Evolutionary conservation across 768 basidiomycete genomes (phyloP), one percentile per base, ranked within the genome.

Genomic region (Ephemerocybe angulata): DNA sequence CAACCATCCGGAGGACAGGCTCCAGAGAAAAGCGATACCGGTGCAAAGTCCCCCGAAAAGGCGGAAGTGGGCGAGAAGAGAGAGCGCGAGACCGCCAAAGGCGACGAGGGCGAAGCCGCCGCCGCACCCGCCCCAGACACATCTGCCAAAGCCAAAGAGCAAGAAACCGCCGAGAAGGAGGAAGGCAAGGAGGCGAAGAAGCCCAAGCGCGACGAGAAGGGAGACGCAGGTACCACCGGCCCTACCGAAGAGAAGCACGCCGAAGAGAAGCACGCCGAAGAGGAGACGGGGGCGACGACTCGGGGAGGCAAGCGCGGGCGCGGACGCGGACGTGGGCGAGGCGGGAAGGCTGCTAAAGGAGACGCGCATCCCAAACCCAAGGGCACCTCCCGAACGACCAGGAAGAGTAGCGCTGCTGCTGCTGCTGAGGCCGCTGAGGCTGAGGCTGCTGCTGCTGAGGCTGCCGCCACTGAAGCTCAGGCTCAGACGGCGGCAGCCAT

Each of bases 171-270:
- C 0, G 65, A 65, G 49, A 55, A 60, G 50, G 64, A 58, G 13
- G 50, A 30, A 0, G 63, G 48, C 19, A 66, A 64, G 52, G 61
- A 60, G 38, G 53, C 50, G 6, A 67, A 70, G 62, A 68, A 63
- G 22, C 53, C 60, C n/a, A 67, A 64, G 55, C 44, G 56, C 37
- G 29, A 56, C 27, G 60, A 53, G 29, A 40, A 21, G 15, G 52
- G 22, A 13, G 53, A 57, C 28, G 53, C 49, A 28, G 40, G 28
- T 35, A 43, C 46, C 21, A 41, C n/a, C n/a, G n/a, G n/a, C n/a
- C n/a, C n/a, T n/a, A n/a, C n/a, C n/a, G n/a, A 31, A 49, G 55
- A 51, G 25, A 52, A 31, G 38, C 48, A 48, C 21, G 28, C 53
- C 28, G 50, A 62, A 22, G 51, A 19, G 11, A 35, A 38, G 44